Evolutionary conservation across 2,329 filamentous ascomycete species (phyloP).

Genomic region (Myriosclerotinia duriaeana): DNA sequence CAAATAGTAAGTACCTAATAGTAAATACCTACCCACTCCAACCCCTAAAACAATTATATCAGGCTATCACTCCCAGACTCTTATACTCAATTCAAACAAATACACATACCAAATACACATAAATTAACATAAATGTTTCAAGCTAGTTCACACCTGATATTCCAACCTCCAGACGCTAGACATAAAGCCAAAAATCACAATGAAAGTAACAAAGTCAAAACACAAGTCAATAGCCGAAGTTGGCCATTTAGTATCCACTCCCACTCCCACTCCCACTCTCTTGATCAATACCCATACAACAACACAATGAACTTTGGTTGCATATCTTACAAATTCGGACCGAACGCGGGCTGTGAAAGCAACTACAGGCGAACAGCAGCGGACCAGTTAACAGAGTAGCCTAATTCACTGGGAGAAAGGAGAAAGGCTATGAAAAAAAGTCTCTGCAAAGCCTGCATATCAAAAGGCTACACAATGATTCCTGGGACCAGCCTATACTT

Average conservation of each 20-base stretch:
- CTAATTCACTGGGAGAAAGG: not conserved
- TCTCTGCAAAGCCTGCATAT: too few relatives aligned
- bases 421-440: not conserved
- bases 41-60: too few relatives aligned
- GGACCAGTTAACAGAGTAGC: not conserved
- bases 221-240: not conserved
- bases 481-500: too few relatives aligned
- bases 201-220: not conserved
- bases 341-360: slow-evolving; percentile 2
- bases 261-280: not conserved
- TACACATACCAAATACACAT: too few relatives aligned
- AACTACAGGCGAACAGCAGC: not conserved
- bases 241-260: not conserved
- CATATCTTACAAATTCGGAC: slow-evolving; percentile 15
- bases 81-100: too few relatives aligned
- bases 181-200: not conserved
- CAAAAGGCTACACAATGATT: too few relatives aligned
- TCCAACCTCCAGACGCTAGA: too few relatives aligned
- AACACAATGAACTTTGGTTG: not conserved
- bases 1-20: too few relatives aligned
- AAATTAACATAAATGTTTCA: too few relatives aligned
- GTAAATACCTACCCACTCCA: too few relatives aligned
- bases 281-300: not conserved
- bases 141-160: too few relatives aligned
- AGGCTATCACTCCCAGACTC: too few relatives aligned